A percentile compares a stretch with the other conserved stretches of the same genome.
phyloP scores from a whole-genome alignment of 2,329 filamentous ascomycete genomes.

The Rhinocladiella similis region DNA sequence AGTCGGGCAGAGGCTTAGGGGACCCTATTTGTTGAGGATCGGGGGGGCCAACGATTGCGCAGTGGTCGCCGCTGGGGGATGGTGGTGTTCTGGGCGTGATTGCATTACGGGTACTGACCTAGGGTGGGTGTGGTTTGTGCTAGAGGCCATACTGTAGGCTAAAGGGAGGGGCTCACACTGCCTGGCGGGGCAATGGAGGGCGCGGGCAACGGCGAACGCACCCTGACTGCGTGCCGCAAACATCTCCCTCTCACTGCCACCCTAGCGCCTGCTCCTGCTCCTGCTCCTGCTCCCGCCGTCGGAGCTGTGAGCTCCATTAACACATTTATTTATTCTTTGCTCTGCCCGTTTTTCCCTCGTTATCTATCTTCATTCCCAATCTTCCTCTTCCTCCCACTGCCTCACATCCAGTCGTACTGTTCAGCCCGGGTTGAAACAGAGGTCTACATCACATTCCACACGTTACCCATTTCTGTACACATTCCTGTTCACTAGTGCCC shows the following conservation, averaged over 20 bases:
- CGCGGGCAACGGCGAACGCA: not conserved
- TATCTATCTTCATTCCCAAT: not conserved
- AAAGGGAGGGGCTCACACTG: not conserved
- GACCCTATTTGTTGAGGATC: not conserved
- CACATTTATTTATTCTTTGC: not conserved
- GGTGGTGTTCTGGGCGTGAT: not conserved
- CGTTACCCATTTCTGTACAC: slow-evolving; percentile 2
- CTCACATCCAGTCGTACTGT: not conserved
- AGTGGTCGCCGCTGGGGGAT: not conserved
- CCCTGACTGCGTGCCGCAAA: not conserved
- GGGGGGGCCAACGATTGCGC: not conserved
- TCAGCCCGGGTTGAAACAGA: not conserved
- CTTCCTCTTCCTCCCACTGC: not conserved
- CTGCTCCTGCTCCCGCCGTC: too few relatives aligned
- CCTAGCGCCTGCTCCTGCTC: not conserved
- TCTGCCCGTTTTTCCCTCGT: not conserved
- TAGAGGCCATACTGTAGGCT: too few relatives aligned
- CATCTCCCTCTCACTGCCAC: not conserved
- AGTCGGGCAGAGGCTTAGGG: not conserved
- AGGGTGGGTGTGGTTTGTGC: too few relatives aligned
- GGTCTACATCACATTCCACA: not conserved
- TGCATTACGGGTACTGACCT: not conserved
- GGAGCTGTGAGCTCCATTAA: not conserved
- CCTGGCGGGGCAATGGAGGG: not conserved
- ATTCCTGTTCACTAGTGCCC: slow-evolving; percentile 2